Evolutionary conservation across 176 grass and related monocot genomes (phyloP).

Genomic region (Lolium multiflorum): DNA sequence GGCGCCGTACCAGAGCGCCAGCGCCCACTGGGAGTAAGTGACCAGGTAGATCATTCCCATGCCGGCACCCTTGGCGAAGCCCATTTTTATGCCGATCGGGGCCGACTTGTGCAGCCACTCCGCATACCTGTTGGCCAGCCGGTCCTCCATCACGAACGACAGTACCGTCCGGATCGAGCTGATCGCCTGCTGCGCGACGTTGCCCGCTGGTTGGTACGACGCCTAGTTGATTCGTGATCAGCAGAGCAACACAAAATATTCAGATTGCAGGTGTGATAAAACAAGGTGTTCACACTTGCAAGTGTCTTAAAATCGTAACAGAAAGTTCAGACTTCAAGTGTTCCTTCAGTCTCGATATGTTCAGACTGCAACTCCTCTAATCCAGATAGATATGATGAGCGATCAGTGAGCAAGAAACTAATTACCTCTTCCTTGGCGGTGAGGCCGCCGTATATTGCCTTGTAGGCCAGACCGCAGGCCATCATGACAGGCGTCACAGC

Average conservation of each 20-base stretch:
- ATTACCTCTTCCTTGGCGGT: constrained; percentile 68
- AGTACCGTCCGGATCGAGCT: constrained; percentile 70
- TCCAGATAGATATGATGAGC: neutral
- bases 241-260: neutral
- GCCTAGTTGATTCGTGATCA: constrained; percentile 27
- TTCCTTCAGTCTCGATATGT: neutral
- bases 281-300: neutral
- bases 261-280: neutral
- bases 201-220: constrained; percentile 61
- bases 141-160: constrained; percentile 76
- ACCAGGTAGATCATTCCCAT: constrained; percentile 73
- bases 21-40: constrained; percentile 74
- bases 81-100: constrained; percentile 59
- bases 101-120: constrained; percentile 47
- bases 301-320: neutral
- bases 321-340: neutral
- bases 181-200: constrained; percentile 71
- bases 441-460: constrained; percentile 68
- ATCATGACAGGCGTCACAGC: constrained; percentile 67
- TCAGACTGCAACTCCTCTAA: neutral
- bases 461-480: constrained; percentile 66
- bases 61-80: constrained; percentile 77
- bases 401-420: neutral
- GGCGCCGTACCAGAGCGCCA: constrained; percentile 68
- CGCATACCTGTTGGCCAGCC: constrained; percentile 54